Percentiles rank a stretch among this genome's conserved stretches.
These are phyloP conservation scores for Macrotyloma uniflorum DNA, from an alignment of 306 rosid species.

Conservation along the genomic window DNA sequence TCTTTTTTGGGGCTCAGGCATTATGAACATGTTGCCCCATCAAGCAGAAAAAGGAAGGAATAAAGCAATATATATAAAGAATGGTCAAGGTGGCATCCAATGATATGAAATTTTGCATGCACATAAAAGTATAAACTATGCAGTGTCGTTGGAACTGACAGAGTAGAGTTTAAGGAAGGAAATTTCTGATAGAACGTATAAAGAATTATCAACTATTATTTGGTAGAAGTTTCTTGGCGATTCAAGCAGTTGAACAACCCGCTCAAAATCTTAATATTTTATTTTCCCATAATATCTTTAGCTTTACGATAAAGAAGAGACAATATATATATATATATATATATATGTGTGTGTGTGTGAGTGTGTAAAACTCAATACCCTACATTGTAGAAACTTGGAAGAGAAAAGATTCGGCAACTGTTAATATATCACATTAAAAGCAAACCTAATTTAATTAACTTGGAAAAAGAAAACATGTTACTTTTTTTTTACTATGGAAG, in stretches of 20 bases:
- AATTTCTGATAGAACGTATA: slow-evolving; percentile 27
- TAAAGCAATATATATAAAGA: neutral
- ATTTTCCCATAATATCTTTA: neutral
- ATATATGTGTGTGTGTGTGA: no score
- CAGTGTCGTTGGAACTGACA: neutral
- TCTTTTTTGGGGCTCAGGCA: slow-evolving; percentile 14
- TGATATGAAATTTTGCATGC: slow-evolving; percentile 27
- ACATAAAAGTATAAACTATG: slow-evolving; percentile 12
- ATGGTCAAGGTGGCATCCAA: slow-evolving; percentile 35
- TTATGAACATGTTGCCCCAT: slow-evolving; percentile 29
- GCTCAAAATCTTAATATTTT: neutral
- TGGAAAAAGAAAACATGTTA: neutral
- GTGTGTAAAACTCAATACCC: neutral
- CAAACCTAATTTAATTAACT: neutral
- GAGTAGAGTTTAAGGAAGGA: slow-evolving; percentile 24
- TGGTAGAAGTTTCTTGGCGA: neutral
- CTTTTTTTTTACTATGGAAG: neutral
- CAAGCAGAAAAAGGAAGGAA: slow-evolving; percentile 28
- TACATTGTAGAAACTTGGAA: neutral
- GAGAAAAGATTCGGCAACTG: neutral
- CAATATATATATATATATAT: neutral
- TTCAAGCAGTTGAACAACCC: neutral
- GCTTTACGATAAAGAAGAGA: neutral
- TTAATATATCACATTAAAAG: neutral
- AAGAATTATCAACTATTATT: neutral